Base-by-base conservation (phyloP, 176 grass and related monocot species). In the Ananas comosus region DNA sequence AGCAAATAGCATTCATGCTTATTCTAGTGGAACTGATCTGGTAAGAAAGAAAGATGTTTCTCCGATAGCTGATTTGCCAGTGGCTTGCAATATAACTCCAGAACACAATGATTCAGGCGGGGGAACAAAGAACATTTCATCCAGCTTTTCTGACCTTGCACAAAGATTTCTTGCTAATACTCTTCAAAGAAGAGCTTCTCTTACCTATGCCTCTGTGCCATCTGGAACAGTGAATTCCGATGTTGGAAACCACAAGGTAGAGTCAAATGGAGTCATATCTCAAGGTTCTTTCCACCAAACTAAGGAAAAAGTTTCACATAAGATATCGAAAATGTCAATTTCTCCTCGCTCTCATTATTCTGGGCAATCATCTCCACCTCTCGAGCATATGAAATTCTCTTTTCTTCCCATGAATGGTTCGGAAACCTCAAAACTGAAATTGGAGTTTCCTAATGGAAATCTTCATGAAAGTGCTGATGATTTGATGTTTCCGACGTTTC, bases 351-450 rank as follows among this genome's bases (percentile, higher is more conserved):
- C 48, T 49, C 57, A 68, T 82, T 77, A 79, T 52, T 90, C 90
- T 65, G 89, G 84, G 73, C 88, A 88, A 83, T 93, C 87, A 50
- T 94, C 95, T 72, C 95, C 95, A 3, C 95, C 90, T 21, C 84
- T 99, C 50, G 90, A 93, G 78, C 81, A 90, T 72, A 99, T 99
- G 90, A 99, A 99, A 76, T 91, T 91, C 64, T 94, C 89, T 71
- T 90, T 93, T 83, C 81, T 93, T 54, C 90, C 90, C 42, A 73
- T 82, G 80, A 91, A 91, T 70, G 82, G 82, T 63, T 75, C 51
- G 71, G 85, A 83, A 64, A 85, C 24, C 27, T 88, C 89, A 75
- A 91, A 88, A 57, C 57, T 93, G 51, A 86, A 85, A 73, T 67
- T 78, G 52, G 82, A 89, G 73, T 82, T 91, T 69, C 80, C 79